Evolutionary conservation across 306 rosid genomes (phyloP).

Genomic region (Quercus alba): DNA sequence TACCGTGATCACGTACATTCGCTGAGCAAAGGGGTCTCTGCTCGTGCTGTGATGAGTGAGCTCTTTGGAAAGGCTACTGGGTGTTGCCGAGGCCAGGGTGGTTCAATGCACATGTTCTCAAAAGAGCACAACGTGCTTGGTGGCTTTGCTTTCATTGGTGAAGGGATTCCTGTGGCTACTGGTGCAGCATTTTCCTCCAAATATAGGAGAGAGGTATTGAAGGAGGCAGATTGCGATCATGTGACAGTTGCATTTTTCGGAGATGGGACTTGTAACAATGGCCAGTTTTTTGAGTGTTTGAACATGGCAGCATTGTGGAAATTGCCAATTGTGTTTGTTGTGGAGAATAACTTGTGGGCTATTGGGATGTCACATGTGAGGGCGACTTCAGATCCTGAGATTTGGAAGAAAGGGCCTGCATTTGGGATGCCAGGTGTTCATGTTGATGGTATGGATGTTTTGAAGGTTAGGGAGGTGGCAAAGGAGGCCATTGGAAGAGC

Average conservation of each 20-base stretch:
- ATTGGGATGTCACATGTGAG: constrained; percentile 98
- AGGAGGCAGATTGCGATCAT: constrained; percentile 62
- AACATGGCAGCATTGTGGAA: constrained; percentile 99
- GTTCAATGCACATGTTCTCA: constrained; percentile 99
- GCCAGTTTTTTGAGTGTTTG: constrained; percentile 95
- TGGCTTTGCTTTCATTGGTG: constrained; percentile 97
- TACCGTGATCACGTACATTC: constrained; percentile 99
- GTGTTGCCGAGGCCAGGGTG: constrained; percentile 98
- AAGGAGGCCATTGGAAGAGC: constrained; percentile 91
- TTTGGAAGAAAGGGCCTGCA: constrained; percentile 98
- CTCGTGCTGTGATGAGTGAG: constrained; percentile 95
- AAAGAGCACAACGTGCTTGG: constrained; percentile 85
- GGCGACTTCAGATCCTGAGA: constrained; percentile 95
- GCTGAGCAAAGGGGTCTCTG: constrained; percentile 89
- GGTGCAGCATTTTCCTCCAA: constrained; percentile 90
- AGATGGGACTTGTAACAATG: constrained; percentile 94
- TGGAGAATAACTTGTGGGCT: constrained; percentile 98
- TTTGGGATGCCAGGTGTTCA: constrained; percentile 99
- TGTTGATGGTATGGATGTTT: constrained; percentile 98
- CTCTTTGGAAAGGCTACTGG: constrained; percentile 98
- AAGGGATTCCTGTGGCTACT: constrained; percentile 95
- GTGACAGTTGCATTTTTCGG: constrained; percentile 92
- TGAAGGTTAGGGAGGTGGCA: constrained; percentile 98
- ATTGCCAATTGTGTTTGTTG: constrained; percentile 92
- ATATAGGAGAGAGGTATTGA: constrained; percentile 83